A percentile compares a stretch with the other conserved stretches of the same genome.
Conservation (phyloP, 768 basidiomycete species). For the Termitomyces sp. region DNA sequence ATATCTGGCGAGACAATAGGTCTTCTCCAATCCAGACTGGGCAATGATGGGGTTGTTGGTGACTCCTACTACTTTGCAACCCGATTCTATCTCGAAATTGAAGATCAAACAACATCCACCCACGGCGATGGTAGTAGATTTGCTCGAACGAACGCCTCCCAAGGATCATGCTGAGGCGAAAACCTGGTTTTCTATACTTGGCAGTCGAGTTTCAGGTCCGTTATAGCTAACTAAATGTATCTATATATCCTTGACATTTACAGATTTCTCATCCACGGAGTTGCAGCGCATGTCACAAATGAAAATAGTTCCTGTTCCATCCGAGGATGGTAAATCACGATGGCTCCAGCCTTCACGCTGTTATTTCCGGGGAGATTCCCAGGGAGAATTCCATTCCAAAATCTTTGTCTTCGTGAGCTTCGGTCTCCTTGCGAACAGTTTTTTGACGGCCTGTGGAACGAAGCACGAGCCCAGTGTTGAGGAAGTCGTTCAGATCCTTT, state of each 20-base stretch:
- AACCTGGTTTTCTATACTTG: conserved; percentile 63
- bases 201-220: conserved; percentile 56
- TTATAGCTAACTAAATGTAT: not conserved
- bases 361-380: conserved; percentile 51
- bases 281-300: conserved; percentile 50
- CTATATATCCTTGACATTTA: not conserved
- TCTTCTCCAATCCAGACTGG: conserved; percentile 66
- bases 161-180: conserved; percentile 45
- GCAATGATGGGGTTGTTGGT: conserved; percentile 72
- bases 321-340: conserved; percentile 25
- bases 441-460: conserved; percentile 84
- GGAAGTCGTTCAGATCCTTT: conserved; percentile 66
- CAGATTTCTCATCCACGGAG: conserved; percentile 57
- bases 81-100: conserved; percentile 55
- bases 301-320: conserved; percentile 61
- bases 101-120: conserved; percentile 69
- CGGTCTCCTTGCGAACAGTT: conserved; percentile 73
- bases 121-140: conserved; percentile 46
- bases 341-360: conserved; percentile 63
- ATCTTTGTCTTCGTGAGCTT: conserved; percentile 90
- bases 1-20: conserved; percentile 32
- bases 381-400: conserved; percentile 65
- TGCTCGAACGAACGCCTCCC: conserved; percentile 59
- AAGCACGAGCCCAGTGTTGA: conserved; percentile 82
- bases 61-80: conserved; percentile 45